Percentiles rank a stretch among this genome's conserved stretches.
These are phyloP conservation scores for Grosmannia clavigera DNA, from an alignment of 2,329 filamentous ascomycete genomes.

Conservation along the genomic window DNA sequence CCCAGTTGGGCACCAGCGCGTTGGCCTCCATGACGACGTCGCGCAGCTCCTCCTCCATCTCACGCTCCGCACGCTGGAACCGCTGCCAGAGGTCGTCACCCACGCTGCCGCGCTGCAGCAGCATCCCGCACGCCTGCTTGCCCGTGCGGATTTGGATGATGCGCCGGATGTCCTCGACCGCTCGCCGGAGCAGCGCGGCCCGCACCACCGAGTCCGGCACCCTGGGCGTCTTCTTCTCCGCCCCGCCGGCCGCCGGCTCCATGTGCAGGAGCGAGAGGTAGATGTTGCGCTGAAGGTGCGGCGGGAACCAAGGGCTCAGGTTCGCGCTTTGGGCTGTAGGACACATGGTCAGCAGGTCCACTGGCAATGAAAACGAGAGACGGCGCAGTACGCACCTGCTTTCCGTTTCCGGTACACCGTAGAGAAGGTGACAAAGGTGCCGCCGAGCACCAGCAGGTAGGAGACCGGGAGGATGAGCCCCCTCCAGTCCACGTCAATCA, in stretches of 20 bases:
- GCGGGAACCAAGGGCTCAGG: conserved; percentile 87
- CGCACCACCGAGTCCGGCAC: conserved; percentile 77
- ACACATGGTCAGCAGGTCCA: neutral
- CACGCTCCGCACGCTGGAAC: conserved; percentile 84
- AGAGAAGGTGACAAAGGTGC: conserved; percentile 84
- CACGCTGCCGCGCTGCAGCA: conserved; percentile 83
- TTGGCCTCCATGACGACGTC: conserved; percentile 97
- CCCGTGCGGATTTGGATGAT: conserved; percentile 79
- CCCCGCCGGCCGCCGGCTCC: conserved; percentile 35
- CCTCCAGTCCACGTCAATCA: conserved; percentile 61
- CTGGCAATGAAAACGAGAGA: neutral
- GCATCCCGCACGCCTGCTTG: conserved; percentile 72
- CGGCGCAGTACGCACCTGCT: conserved; percentile 45
- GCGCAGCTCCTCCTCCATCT: conserved; percentile 90
- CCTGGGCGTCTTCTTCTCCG: conserved; percentile 41
- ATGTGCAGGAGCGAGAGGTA: conserved; percentile 88
- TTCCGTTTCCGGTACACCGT: conserved; percentile 88
- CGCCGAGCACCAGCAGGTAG: conserved; percentile 78
- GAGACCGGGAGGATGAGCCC: conserved; percentile 76
- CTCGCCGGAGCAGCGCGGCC: conserved; percentile 77
- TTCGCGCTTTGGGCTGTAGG: conserved; percentile 60
- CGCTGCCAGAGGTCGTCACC: conserved; percentile 94
- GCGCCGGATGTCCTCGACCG: conserved; percentile 83
- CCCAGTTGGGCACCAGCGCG: conserved; percentile 78
- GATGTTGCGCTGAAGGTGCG: conserved; percentile 83